Evolutionary conservation across 2,329 filamentous ascomycete species (phyloP), one percentile per base, ranked within the genome.

Genomic region (Trichoderma cornu-damae): DNA sequence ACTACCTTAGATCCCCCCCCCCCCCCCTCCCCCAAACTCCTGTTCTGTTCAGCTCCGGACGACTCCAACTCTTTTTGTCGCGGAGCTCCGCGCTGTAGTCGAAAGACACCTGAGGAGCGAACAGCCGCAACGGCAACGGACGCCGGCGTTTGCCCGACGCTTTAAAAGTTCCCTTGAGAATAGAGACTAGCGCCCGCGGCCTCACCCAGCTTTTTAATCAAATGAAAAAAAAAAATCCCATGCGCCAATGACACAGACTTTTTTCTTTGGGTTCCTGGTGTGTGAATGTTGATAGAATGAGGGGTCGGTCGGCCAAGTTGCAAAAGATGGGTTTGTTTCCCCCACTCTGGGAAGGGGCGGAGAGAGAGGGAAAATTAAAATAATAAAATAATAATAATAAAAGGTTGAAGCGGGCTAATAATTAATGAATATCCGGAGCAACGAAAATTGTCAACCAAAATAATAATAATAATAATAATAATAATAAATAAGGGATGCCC

Each of bases 171-270:
- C 42, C 51, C 42, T 55, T 32, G 14, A 28, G 32, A 4, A 38
- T 47, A 22, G 40, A 38, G 30, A 14, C 52, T 46, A 37, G 32
- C 22, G 52, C 9, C 42, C 28, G n/a, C 32, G 24, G 42, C 44
- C 12, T 47, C 22, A 47, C 24, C 42, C 32, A 20, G 32, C 47
- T 24, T 30, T 16, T 38, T 55, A 47, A 55, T 55, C 20, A 30
- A n/a, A n/a, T n/a, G n/a, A n/a, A n/a, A n/a, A n/a, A n/a, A n/a
- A n/a, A n/a, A 47, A 55, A 55, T 30, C 22, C 52, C 40, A 47
- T 42, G 22, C 52, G 52, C 52, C 52, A 55, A 55, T 55, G 52
- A 55, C 52, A 55, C 52, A 55, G 35, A 55, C 52, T 55, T 55
- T n/a, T n/a, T n/a, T n/a, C n/a, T n/a, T n/a, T 55, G n/a, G 52